Base-by-base conservation (phyloP, 352 stramenopile species). In the Plasmopara muralis region DNA sequence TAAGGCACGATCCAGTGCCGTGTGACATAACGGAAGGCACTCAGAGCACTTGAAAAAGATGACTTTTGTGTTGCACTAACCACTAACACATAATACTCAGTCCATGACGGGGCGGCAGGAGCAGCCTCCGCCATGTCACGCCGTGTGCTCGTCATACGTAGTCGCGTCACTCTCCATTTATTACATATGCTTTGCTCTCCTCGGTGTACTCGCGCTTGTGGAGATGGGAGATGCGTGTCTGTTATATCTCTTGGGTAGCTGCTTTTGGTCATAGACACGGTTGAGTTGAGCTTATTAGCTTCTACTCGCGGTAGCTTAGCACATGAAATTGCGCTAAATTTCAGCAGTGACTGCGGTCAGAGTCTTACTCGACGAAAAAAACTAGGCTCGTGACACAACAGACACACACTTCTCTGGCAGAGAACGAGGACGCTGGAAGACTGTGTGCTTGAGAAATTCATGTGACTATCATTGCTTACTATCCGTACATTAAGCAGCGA, bases 261-360 rank as follows among this genome's bases (percentile, higher is more conserved):
- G 20, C 28, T 77, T 40, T 51, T 82, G 33, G 71, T 63, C 3
- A 30, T 78, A 2, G 55, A 56, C 33, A 63, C 68, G 15, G 63
- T 82, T 40, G 71, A 82, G 56, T 82, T 66, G 71, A 70, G 57
- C 34, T 82, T 66, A 68, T 42, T 82, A 18, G 59, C 62, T 43
- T 82, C 48, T 82, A 16, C 59, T 82, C 13, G 58, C 63, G 7
- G 50, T 77, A 4, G 66, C 47, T 18, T 31, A 70, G 15, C 56
- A 64, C 31, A 52, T 54, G 15, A 43, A 52, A 2, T 15, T 15
- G 9, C 13, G 30, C 13, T 10, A 10, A n/a, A 13, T 44, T 10
- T 2, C 42, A 31, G 37, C 39, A 18, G 7, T 34, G 31, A 14
- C 25, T 20, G 15, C 39, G 40, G 8, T n/a, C 9, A 12, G 13